These are phyloP conservation scores for Pseudisothecium myosuroides DNA, from an alignment of 225 moss, liverwort and hornwort species.

Conservation along the genomic window DNA sequence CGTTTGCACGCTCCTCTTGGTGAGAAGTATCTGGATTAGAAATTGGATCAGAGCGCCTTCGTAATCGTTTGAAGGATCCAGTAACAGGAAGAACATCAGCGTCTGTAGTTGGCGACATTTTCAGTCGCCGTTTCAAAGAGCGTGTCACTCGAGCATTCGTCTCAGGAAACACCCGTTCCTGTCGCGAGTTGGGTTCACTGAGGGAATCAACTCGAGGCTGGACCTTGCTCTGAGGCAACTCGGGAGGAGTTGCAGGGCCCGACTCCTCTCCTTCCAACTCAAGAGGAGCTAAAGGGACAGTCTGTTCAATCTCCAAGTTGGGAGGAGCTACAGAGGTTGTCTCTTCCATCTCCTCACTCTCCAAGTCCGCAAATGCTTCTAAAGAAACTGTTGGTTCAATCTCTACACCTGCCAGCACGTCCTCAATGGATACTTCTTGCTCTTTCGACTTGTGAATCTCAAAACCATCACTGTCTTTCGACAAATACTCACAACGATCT, in stretches of 20 bases:
- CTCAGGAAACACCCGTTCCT: not conserved
- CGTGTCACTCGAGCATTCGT: slow-evolving; percentile 21
- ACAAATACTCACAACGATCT: not conserved
- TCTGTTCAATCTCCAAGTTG: not conserved
- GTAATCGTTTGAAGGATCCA: slow-evolving; percentile 19
- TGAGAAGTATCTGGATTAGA: not conserved
- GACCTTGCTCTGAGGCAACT: slow-evolving; percentile 11
- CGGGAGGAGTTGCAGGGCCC: slow-evolving; percentile 29
- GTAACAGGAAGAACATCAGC: slow-evolving; percentile 2
- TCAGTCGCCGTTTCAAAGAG: slow-evolving; percentile 27
- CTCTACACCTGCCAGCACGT: not conserved
- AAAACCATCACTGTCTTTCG: not conserved
- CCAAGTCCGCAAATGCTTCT: not conserved
- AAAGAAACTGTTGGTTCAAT: not conserved
- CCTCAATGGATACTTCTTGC: not conserved
- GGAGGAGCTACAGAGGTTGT: not conserved
- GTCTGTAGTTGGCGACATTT: slow-evolving; percentile 4
- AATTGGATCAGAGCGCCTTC: not conserved
- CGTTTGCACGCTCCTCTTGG: not conserved
- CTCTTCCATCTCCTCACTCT: not conserved
- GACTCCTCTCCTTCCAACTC: slow-evolving; percentile 3
- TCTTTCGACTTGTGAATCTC: not conserved
- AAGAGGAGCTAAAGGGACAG: slow-evolving; percentile 2
- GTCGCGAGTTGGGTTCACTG: not conserved
- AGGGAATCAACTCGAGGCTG: slow-evolving; percentile 1